phyloP scores from a whole-genome alignment of 2,329 filamentous ascomycete genomes.

The Coniella vitis region DNA sequence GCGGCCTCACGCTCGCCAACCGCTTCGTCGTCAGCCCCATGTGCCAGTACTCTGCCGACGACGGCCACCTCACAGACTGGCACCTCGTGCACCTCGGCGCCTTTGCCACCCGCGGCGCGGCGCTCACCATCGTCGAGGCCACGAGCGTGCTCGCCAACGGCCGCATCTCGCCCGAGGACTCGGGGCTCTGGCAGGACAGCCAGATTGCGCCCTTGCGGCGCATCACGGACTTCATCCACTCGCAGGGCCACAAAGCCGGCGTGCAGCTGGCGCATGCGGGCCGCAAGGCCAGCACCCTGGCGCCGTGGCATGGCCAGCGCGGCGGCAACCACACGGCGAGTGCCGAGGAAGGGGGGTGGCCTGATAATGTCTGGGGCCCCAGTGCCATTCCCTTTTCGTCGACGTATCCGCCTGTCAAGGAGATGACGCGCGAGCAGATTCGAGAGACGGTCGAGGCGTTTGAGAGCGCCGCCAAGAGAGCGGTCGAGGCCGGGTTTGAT shows the following conservation, averaged over 20 bases:
- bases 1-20: slow-evolving; percentile 46
- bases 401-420: slow-evolving; percentile 55
- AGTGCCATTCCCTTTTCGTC: slow-evolving; percentile 53
- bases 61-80: slow-evolving; percentile 70
- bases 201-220: slow-evolving; percentile 67
- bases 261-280: slow-evolving; percentile 82
- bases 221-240: slow-evolving; percentile 73
- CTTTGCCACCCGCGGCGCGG: slow-evolving; percentile 69
- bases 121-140: slow-evolving; percentile 70
- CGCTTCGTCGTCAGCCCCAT: slow-evolving; percentile 54
- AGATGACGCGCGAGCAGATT: slow-evolving; percentile 64
- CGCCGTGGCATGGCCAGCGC: slow-evolving; percentile 57
- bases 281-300: slow-evolving; percentile 52
- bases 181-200: slow-evolving; percentile 75
- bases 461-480: slow-evolving; percentile 48
- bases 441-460: slow-evolving; percentile 56
- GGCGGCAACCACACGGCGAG: slow-evolving; percentile 45
- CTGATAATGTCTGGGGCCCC: slow-evolving; percentile 45
- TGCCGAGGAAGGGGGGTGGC: slow-evolving; percentile 48
- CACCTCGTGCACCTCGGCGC: slow-evolving; percentile 68
- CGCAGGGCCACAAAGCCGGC: slow-evolving; percentile 67
- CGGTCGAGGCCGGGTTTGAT: slow-evolving; percentile 66
- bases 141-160: slow-evolving; percentile 69
- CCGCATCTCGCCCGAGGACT: slow-evolving; percentile 74
- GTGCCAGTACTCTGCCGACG: slow-evolving; percentile 51